Evolutionary conservation across 768 basidiomycete species (phyloP).

Genomic region (Lepiota subincarnata): DNA sequence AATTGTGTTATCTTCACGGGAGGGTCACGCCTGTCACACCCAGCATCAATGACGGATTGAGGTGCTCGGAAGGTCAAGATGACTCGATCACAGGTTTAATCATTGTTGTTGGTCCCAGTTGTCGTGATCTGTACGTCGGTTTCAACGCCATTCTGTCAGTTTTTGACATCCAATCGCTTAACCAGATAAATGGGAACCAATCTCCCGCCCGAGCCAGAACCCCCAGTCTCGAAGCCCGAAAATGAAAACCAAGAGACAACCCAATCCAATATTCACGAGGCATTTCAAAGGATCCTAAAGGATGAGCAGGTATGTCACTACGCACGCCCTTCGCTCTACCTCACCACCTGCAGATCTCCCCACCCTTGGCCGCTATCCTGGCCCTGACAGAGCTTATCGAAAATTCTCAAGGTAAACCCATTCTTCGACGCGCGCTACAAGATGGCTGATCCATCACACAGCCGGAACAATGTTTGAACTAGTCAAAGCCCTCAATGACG

Average conservation of each 20-base stretch:
- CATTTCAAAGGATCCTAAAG: slow-evolving; percentile 58
- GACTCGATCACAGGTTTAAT: not conserved
- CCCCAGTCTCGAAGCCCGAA: slow-evolving; percentile 15
- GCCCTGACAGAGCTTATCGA: slow-evolving; percentile 80
- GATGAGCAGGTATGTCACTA: slow-evolving; percentile 56
- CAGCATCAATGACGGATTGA: not conserved
- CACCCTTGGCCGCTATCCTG: slow-evolving; percentile 85
- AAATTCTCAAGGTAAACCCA: slow-evolving; percentile 63
- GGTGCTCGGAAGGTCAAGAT: not conserved
- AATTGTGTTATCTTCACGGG: too few species aligned
- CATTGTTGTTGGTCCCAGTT: not conserved
- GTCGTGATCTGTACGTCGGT: too few species aligned
- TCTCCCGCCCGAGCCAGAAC: slow-evolving; percentile 12
- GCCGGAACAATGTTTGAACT: slow-evolving; percentile 94
- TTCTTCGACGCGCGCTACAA: not conserved
- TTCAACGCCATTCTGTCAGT: too few species aligned
- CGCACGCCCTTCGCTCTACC: not conserved
- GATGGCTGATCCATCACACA: slow-evolving; percentile 24
- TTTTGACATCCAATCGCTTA: not conserved
- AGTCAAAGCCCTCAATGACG: slow-evolving; percentile 75
- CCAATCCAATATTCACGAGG: slow-evolving; percentile 34
- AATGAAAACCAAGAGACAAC: not conserved
- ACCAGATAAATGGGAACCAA: slow-evolving; percentile 5
- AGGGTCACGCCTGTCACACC: not conserved
- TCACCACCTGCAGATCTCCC: slow-evolving; percentile 51